Conservation (phyloP, 106 monocot species). For the Dendrobium huoshanense region DNA sequence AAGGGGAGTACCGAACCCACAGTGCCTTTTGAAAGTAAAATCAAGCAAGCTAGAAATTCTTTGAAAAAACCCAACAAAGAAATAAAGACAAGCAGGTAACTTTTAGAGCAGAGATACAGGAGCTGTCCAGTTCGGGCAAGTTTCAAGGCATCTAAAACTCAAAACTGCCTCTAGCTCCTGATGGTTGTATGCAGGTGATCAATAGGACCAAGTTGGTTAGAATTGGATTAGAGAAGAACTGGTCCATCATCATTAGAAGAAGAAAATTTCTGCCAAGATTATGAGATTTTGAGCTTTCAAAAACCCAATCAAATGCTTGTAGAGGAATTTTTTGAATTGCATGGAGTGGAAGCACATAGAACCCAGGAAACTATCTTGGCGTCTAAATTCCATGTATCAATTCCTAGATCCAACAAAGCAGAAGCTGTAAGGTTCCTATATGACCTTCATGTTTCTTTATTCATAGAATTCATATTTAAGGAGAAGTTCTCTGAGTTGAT, state of each 20-base stretch:
- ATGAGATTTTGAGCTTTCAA: conserved; percentile 14
- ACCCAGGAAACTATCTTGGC: conserved; percentile 14
- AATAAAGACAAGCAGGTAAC: conserved; percentile 4
- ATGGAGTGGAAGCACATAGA: conserved; percentile 21
- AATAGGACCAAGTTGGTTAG: conserved; percentile 6
- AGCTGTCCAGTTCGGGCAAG: background rate
- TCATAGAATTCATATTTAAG: conserved; percentile 42
- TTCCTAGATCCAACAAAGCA: conserved; percentile 16
- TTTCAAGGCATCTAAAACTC: conserved; percentile 16
- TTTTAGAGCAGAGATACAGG: conserved; percentile 17
- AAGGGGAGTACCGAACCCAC: conserved; percentile 18
- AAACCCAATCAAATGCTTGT: conserved; percentile 17
- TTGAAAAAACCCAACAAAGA: conserved; percentile 8
- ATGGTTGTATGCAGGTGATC: conserved; percentile 5
- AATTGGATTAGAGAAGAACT: conserved; percentile 18
- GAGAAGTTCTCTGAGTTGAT: conserved; percentile 53
- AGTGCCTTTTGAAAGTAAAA: conserved; percentile 12
- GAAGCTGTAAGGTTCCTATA: conserved; percentile 30
- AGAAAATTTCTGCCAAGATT: conserved; percentile 16
- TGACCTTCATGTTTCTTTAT: conserved; percentile 31
- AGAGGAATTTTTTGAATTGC: conserved; percentile 14
- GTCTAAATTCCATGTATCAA: conserved; percentile 12
- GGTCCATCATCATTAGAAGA: conserved; percentile 10
- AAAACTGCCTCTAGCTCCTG: conserved; percentile 14
- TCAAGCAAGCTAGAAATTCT: conserved; percentile 14